phyloP scores from a whole-genome alignment of 768 basidiomycete species.

The Coprinopsis marcescibilis region DNA sequence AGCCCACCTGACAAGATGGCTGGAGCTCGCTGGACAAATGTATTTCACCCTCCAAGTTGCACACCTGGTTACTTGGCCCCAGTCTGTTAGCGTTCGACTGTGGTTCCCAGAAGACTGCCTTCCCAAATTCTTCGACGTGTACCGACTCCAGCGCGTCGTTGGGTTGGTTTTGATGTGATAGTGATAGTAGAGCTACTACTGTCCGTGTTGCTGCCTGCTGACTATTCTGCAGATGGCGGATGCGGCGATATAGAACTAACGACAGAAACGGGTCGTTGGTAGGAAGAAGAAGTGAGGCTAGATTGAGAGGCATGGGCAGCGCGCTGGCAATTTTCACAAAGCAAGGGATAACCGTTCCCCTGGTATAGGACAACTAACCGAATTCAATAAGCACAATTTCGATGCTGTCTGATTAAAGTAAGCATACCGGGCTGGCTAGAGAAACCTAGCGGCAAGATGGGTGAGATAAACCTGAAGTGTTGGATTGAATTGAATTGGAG shows the following conservation, averaged over 20 bases:
- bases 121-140: conserved; percentile 3
- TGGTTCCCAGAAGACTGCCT: conserved; percentile 16
- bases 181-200: too few species aligned
- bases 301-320: conserved; percentile 8
- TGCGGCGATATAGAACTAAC: neutral
- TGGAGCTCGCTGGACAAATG: conserved; percentile 15
- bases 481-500: neutral
- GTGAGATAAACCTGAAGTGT: too few species aligned
- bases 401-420: too few species aligned
- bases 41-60: conserved; percentile 19
- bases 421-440: conserved; percentile 20
- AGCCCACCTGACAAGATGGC: conserved; percentile 12
- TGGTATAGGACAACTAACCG: conserved; percentile 22
- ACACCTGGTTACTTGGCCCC: neutral
- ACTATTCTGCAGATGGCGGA: neutral
- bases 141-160: too few species aligned
- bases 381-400: too few species aligned
- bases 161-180: too few species aligned
- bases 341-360: conserved; percentile 20
- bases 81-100: conserved; percentile 5
- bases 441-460: conserved; percentile 15
- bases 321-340: conserved; percentile 14
- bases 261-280: neutral
- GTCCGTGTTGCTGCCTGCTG: neutral
- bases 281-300: neutral